Percentiles rank a stretch among this genome's conserved stretches.
phyloP scores from a whole-genome alignment of 495 filamentous ascomycete genomes.

The Astrothelium macrocarpum region DNA sequence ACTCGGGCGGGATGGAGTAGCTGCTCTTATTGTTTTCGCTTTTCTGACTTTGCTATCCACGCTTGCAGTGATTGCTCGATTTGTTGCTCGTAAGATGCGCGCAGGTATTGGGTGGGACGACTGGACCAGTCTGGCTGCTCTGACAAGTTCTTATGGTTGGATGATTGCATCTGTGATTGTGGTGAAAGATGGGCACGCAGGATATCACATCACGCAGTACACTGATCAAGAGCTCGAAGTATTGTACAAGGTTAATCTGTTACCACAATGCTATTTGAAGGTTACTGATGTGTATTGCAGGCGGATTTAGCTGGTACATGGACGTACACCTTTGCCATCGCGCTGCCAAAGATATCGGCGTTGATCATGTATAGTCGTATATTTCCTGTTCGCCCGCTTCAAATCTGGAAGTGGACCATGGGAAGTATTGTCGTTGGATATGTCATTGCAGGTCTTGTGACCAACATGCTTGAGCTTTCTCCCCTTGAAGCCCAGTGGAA shows the following conservation, averaged over 20 bases:
- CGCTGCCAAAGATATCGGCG: constrained; percentile 10
- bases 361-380: constrained; percentile 12
- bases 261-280: background rate
- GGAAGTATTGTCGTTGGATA: constrained; percentile 6
- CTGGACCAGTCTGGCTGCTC: background rate
- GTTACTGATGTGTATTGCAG: background rate
- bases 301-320: background rate
- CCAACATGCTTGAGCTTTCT: background rate
- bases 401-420: constrained; percentile 7
- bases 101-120: background rate
- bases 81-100: background rate
- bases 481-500: constrained; percentile 14
- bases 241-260: background rate
- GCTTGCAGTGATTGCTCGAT: background rate
- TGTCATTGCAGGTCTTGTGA: constrained; percentile 1
- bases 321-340: constrained; percentile 2
- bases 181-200: background rate
- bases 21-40: background rate
- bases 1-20: background rate
- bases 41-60: background rate
- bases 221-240: background rate
- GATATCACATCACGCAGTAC: background rate
- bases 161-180: background rate
- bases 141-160: background rate
- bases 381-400: constrained; percentile 8